Evolutionary conservation across 2,329 filamentous ascomycete genomes (phyloP), one percentile per base, ranked within the genome.

Genomic region (Fusarium sp.): DNA sequence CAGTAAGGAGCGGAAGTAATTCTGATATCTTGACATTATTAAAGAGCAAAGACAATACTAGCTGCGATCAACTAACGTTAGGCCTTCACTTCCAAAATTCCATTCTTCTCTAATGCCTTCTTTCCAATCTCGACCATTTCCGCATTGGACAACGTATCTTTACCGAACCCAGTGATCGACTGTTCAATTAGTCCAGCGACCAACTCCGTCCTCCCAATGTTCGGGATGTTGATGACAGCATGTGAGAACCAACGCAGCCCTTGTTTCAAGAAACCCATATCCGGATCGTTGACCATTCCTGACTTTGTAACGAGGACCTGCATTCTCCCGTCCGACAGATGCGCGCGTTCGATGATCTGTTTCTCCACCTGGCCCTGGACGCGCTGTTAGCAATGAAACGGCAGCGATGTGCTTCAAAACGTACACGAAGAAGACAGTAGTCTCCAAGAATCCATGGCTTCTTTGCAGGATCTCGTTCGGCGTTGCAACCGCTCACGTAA

Each of bases 381-480:
- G 1, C 5, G 8, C 12, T 42, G 28, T 55, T 34, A 52, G 47
- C 42, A 52, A 67, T 8, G 41, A 10, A 0, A n/a, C 1, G 24
- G 8, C 8, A 1, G 6, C 4, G 2, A 6, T n/a, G 4, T 3
- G 18, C 5, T 18, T 10, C 20, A 38, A 8, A n/a, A 76, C 82
- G 71, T 79, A 87, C 87, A n/a, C 88, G 77, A 82, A 89, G 83
- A 15, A 85, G 62, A 13, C 57, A 70, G 63, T 88, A 89, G 45
- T 87, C 79, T 1, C 74, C 75, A 34, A 83, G 72, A 13, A 83
- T 72, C 66, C 68, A 75, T 4, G 82, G 84, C 58, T 79, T 85
- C 76, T 87, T 84, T 18, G 75, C 82, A 26, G 80, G 84, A 52
- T 89, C 87, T 3, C 86, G 82, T 70, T 84, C 82, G 6, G 82